Base-by-base conservation (phyloP, 768 basidiomycete species). In the Russula ochroleuca region DNA sequence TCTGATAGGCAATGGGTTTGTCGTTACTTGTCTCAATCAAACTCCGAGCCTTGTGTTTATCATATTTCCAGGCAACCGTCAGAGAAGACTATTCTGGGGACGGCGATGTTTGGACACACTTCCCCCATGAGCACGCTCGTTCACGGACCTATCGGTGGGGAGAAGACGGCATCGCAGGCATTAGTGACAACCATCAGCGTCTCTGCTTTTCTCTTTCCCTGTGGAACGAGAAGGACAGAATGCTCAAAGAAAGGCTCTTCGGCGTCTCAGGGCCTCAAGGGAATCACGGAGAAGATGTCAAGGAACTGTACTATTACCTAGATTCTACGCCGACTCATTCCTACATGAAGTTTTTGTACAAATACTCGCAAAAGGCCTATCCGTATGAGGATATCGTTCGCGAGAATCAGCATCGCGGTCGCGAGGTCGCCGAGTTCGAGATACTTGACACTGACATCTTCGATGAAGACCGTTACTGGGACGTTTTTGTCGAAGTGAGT, bases 301-400 rank as follows among this genome's bases (percentile, higher is more conserved):
- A 98, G 76, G 97, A 99, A 72, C 78, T 98, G 33, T 99, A 99
- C 75, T 99, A 96, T 74, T 99, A 99, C 75, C 84, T 99, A 65
- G 97, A 98, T 74, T 96, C 93, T 41, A 98, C 97, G 1, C 97
- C 97, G 41, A 98, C 97, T 2, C 97, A 99, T 71, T 97, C 95
- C 7, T 99, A 98, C 82, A 98, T 99, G 97, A 99, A 99, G 75
- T 98, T 92, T 76, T 78, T 98, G 61, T 99, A 99, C 84, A 99
- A 99, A 74, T 99, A 99, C 70, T 95, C 97, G 14, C 97, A 99
- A 74, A 80, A 85, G 69, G 79, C 81, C 38, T 99, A 83, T 75
- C 97, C 97, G 1, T 99, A 99, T 75, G 95, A 98, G 71, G 85
- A 96, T 65, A 85, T 99, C 59, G 89, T 97, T 14, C 76, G 79